Evolutionary conservation across 129 eudicot species (phyloP).

Genomic region (Arctium minus): DNA sequence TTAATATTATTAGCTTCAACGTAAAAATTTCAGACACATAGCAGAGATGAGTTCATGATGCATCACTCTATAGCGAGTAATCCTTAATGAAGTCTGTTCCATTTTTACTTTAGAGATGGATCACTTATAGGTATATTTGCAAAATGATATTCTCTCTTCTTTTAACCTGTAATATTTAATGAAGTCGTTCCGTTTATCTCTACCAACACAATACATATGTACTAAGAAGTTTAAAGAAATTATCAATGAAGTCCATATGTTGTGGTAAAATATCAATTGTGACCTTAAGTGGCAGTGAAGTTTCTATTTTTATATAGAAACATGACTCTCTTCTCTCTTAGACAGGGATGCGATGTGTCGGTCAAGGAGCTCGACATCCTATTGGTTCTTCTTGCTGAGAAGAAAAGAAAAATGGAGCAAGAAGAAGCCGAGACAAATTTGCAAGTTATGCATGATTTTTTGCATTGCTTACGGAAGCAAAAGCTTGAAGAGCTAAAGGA

Average conservation of each 20-base stretch:
- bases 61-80: not conserved
- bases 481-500: conserved; percentile 87
- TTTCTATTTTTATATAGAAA: not conserved
- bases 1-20: not conserved
- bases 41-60: not conserved
- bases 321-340: conserved; percentile 20
- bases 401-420: conserved; percentile 89
- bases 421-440: conserved; percentile 90
- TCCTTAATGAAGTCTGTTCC: not conserved
- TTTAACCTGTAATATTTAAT: not conserved
- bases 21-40: not conserved
- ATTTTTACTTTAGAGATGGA: not conserved
- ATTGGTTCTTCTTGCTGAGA: conserved; percentile 62
- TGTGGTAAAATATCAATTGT: not conserved
- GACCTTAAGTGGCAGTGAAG: not conserved
- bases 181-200: not conserved
- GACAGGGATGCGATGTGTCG: conserved; percentile 94
- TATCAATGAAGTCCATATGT: not conserved
- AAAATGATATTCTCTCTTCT: not conserved
- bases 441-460: conserved; percentile 72
- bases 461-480: conserved; percentile 61
- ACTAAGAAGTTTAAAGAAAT: not conserved
- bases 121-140: not conserved
- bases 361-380: conserved; percentile 80
- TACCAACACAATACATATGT: not conserved